Percentiles rank a stretch among this genome's conserved stretches.
These are phyloP conservation scores for Phtheirospermum japonicum DNA, from an alignment of 257 asterid species.

Conservation along the genomic window DNA sequence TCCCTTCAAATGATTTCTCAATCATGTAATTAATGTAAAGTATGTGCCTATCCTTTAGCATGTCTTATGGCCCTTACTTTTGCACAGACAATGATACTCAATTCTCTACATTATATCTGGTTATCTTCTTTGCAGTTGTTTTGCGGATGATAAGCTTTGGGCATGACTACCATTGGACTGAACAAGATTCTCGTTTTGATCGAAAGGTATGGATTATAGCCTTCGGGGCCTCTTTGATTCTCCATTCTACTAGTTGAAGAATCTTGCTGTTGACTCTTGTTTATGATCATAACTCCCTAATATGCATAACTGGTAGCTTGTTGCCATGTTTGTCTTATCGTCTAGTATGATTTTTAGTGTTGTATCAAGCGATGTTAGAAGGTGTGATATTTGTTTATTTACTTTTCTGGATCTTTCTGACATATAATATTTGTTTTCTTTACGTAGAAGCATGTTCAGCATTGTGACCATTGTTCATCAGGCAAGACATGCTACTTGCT, in stretches of 20 bases:
- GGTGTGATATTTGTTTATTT: constrained; percentile 5
- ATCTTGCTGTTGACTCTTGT: constrained; percentile 1
- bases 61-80: constrained; percentile 11
- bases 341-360: not conserved
- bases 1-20: constrained; percentile 10
- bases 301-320: constrained; percentile 12
- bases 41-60: constrained; percentile 10
- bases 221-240: constrained; percentile 5
- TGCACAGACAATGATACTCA: constrained; percentile 12
- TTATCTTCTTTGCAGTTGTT: constrained; percentile 57
- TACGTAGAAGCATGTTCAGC: constrained; percentile 72
- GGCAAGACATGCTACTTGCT: constrained; percentile 84
- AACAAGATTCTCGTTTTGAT: constrained; percentile 52
- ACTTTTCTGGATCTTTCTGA: constrained; percentile 9
- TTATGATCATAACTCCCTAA: constrained; percentile 10
- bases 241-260: constrained; percentile 13
- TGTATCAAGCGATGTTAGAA: constrained; percentile 12
- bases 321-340: constrained; percentile 16
- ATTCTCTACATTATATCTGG: constrained; percentile 17
- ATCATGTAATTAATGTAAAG: constrained; percentile 21
- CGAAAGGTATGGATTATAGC: constrained; percentile 52
- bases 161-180: constrained; percentile 86
- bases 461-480: constrained; percentile 67
- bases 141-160: constrained; percentile 98
- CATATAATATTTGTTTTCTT: constrained; percentile 28